These are phyloP conservation scores for Aureobasidium leucospermi DNA, from an alignment of 2,329 filamentous ascomycete genomes.

Conservation along the genomic window DNA sequence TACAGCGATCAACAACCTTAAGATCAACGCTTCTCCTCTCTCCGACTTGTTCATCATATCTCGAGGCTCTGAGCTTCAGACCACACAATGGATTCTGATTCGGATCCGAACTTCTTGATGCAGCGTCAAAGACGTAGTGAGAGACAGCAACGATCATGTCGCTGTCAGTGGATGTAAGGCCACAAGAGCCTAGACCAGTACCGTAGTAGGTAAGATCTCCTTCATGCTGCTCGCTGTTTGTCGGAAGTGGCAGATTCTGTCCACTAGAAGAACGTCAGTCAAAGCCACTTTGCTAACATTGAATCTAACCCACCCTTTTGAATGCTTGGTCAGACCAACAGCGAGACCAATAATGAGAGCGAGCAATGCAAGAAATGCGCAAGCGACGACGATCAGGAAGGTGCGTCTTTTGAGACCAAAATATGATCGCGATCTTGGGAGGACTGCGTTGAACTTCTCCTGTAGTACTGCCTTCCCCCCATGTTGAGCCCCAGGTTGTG, in stretches of 20 bases:
- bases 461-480: neutral
- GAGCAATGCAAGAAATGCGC: constrained; percentile 28
- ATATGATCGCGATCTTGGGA: constrained; percentile 34
- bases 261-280: constrained; percentile 17
- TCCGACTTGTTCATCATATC: constrained; percentile 40
- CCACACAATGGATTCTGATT: constrained; percentile 65
- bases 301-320: constrained; percentile 14
- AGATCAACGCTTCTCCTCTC: constrained; percentile 49
- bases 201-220: constrained; percentile 66
- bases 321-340: constrained; percentile 28
- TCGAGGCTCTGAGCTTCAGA: constrained; percentile 53
- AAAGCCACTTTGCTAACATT: neutral
- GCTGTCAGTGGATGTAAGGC: constrained; percentile 43
- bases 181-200: constrained; percentile 63
- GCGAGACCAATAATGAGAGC: constrained; percentile 37
- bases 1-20: constrained; percentile 62
- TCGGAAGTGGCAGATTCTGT: constrained; percentile 45
- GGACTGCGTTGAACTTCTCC: constrained; percentile 26
- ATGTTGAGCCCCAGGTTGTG: neutral
- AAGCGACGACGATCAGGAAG: constrained; percentile 30
- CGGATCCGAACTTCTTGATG: constrained; percentile 31
- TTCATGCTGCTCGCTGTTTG: constrained; percentile 44
- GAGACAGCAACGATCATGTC: constrained; percentile 62
- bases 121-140: constrained; percentile 58
- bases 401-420: constrained; percentile 32